Conservation (phyloP, 495 filamentous ascomycete genomes). For the Alectoria sarmentosa region DNA sequence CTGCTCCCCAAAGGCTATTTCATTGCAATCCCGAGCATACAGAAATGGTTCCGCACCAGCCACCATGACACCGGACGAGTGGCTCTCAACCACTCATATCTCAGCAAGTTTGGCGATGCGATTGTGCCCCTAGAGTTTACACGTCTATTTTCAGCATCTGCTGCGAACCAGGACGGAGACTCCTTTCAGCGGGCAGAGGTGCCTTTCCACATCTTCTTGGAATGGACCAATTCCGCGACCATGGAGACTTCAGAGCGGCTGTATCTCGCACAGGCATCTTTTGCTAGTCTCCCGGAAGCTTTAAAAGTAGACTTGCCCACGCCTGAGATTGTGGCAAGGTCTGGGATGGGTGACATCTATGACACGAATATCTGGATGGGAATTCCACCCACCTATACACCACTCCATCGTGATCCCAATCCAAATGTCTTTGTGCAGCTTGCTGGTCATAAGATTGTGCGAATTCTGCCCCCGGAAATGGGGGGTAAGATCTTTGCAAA, state of each 20-base stretch:
- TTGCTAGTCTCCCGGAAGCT: conserved; percentile 54
- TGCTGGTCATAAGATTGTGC: conserved; percentile 60
- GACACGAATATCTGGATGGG: conserved; percentile 85
- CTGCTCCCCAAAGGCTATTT: conserved; percentile 43
- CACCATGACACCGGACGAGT: conserved; percentile 6
- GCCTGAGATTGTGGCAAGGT: conserved; percentile 52
- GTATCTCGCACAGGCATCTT: conserved; percentile 79
- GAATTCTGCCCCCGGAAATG: conserved; percentile 55
- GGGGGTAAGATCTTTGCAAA: conserved; percentile 55
- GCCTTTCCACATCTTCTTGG: conserved; percentile 50
- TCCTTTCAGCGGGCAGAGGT: conserved; percentile 51
- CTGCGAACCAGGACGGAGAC: background rate
- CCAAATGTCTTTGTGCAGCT: conserved; percentile 89
- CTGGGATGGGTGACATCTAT: conserved; percentile 73
- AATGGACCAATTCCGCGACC: conserved; percentile 39
- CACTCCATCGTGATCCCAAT: conserved; percentile 88
- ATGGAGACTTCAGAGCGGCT: conserved; percentile 37
- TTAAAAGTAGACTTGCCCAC: conserved; percentile 61
- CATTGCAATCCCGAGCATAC: conserved; percentile 41
- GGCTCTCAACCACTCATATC: conserved; percentile 42
- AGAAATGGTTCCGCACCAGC: conserved; percentile 45
- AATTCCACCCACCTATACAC: conserved; percentile 75
- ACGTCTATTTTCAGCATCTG: conserved; percentile 7
- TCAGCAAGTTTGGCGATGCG: conserved; percentile 41
- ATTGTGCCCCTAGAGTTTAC: conserved; percentile 56